Base-by-base conservation (phyloP, 306 rosid species). In the Castanea mollissima region DNA sequence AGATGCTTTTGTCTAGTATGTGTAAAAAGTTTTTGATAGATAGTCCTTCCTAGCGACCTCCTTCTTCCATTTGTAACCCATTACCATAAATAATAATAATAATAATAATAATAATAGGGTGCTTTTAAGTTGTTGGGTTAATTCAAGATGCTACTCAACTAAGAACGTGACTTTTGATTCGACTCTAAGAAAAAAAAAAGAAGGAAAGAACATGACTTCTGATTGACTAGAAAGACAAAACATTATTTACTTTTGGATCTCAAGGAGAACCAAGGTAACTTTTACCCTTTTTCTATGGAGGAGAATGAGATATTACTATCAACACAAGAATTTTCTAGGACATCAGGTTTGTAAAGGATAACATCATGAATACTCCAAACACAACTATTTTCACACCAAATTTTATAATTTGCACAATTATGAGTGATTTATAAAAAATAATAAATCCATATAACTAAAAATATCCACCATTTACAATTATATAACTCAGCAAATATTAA, bases 241-340 rank as follows among this genome's bases (percentile, higher is more conserved):
- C 73, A 89, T 81, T 84, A 84, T 84, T 89, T 82, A 69, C 71
- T 78, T 76, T 57, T 20, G 15, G 73, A 65, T 75, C 51, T 64
- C 71, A 55, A 55, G 57, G 77, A 41, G 70, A 38, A 19, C 68
- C 70, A 75, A 27, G 80, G 67, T 23, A 58, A 35, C 58, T 57
- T 76, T 23, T 10, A 59, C 15, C 29, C 7, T 21, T 21, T 19
- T 7, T 59, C 14, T 21, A 10, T 13, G 20, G 46, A 21, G 35
- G 13, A 25, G 32, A 5, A n/a, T 4, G 7, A 35, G 29, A 35
- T 68, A 19, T 9, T 19, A 15, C 34, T 35, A 19, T 59, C 34
- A 18, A 9, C 25, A 34, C 25, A 18, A 67, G 35, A 67, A 34
- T 4, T 19, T 19, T 32, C 21, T 67, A 32, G 52, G 51, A 10